Percentiles rank a stretch among this genome's conserved stretches.
Evolutionary conservation across 257 asterid species (phyloP).

Genomic region (Salvia splendens): DNA sequence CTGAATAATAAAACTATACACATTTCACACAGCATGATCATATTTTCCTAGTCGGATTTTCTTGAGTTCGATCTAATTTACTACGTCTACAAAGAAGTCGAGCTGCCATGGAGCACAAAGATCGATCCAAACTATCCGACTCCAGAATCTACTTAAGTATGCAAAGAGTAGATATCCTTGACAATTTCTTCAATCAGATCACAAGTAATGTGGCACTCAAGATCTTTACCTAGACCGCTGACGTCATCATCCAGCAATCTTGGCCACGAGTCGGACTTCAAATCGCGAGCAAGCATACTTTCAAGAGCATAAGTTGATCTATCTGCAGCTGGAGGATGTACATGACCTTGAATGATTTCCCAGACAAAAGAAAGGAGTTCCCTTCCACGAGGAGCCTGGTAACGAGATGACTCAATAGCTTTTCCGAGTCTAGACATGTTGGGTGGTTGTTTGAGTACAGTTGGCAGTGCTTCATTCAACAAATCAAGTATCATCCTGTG

Average conservation of each 20-base stretch:
- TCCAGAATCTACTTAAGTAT: conserved; percentile 7
- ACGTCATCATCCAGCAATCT: conserved; percentile 58
- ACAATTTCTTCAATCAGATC: conserved; percentile 66
- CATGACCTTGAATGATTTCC: conserved; percentile 44
- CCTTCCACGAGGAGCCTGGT: conserved; percentile 61
- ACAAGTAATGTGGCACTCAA: conserved; percentile 56
- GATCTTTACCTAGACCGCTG: conserved; percentile 55
- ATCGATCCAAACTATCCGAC: conserved; percentile 13
- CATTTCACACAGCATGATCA: background rate
- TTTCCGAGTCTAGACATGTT: conserved; percentile 48
- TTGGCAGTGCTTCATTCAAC: conserved; percentile 74
- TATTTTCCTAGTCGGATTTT: background rate
- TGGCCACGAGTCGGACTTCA: conserved; percentile 57
- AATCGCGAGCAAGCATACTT: conserved; percentile 60
- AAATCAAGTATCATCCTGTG: conserved; percentile 65
- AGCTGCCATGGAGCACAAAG: conserved; percentile 8
- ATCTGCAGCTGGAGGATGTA: conserved; percentile 49
- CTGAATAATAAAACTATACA: conserved; percentile 3
- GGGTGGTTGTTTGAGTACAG: conserved; percentile 45
- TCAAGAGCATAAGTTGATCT: conserved; percentile 52
- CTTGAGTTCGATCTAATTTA: background rate
- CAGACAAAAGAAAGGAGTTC: conserved; percentile 60
- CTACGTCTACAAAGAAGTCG: conserved; percentile 1
- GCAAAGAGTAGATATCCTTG: conserved; percentile 37
- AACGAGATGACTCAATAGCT: conserved; percentile 38